Conservation (phyloP, 1,284 basidiomycete species). For the Exobasidium cylindrosporum region DNA sequence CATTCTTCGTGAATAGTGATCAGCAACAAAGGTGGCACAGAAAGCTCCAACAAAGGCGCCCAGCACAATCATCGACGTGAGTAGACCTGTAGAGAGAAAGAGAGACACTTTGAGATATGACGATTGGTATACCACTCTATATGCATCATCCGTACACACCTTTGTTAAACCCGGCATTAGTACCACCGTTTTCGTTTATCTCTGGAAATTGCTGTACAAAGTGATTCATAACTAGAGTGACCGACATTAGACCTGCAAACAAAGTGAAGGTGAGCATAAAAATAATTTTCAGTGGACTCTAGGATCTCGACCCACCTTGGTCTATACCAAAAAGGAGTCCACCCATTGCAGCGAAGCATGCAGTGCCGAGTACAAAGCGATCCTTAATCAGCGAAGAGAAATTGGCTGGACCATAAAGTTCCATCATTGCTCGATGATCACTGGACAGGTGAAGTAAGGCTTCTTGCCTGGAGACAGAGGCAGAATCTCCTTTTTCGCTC, state of each 20-base stretch:
- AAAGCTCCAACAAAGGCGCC: slow-evolving; percentile 70
- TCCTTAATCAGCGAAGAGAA: background rate
- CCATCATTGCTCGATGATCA: slow-evolving; percentile 1
- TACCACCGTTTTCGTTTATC: slow-evolving; percentile 62
- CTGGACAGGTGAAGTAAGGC: background rate
- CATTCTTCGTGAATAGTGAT: slow-evolving; percentile 8
- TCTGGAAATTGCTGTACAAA: slow-evolving; percentile 57
- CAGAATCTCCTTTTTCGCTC: no score
- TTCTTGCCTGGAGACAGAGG: slow-evolving; percentile 4
- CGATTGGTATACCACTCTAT: no score
- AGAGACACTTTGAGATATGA: no score
- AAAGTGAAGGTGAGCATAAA: no score
- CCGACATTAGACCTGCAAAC: slow-evolving; percentile 44
- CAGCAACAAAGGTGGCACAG: slow-evolving; percentile 60
- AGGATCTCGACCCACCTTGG: no score
- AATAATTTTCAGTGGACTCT: no score
- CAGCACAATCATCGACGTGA: slow-evolving; percentile 71
- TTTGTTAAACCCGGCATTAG: slow-evolving; percentile 16
- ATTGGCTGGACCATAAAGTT: background rate
- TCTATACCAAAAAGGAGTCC: background rate
- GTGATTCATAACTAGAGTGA: slow-evolving; percentile 44
- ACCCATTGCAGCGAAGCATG: background rate
- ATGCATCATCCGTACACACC: no score
- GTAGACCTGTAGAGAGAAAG: no score
- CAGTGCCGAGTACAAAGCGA: background rate